A percentile compares a stretch with the other conserved stretches of the same genome.
These are phyloP conservation scores for Volvox africanus DNA, from an alignment of 139 green algal genomes.

Conservation along the genomic window DNA sequence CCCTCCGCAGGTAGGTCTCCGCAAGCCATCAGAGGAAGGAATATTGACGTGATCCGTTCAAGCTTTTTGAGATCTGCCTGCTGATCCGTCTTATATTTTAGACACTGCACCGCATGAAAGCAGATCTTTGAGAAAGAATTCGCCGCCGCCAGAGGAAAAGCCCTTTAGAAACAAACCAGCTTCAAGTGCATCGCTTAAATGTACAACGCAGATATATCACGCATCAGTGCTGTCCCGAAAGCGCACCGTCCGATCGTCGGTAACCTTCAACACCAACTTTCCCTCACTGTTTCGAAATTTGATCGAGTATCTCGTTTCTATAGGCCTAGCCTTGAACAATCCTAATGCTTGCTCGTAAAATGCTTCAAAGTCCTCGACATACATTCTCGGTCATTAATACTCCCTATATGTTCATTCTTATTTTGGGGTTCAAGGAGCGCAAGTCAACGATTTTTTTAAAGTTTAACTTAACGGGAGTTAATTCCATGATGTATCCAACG, in stretches of 20 bases:
- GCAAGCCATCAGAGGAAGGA: slow-evolving; percentile 87
- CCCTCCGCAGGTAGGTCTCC: slow-evolving; percentile 51
- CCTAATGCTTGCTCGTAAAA: slow-evolving; percentile 84
- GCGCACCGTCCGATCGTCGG: slow-evolving; percentile 84
- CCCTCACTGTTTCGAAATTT: slow-evolving; percentile 91
- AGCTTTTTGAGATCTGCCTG: slow-evolving; percentile 88
- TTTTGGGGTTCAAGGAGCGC: no score
- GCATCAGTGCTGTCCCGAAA: background rate
- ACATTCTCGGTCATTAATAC: slow-evolving; percentile 58
- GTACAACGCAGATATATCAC: no score
- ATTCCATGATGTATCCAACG: background rate
- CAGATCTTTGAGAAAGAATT: background rate
- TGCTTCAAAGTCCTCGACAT: slow-evolving; percentile 82
- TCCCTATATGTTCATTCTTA: background rate
- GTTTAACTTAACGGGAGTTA: background rate
- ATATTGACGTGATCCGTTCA: slow-evolving; percentile 89
- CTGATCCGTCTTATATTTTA: slow-evolving; percentile 95
- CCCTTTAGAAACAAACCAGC: no score
- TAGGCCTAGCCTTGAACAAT: slow-evolving; percentile 71
- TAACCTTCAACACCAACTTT: slow-evolving; percentile 91
- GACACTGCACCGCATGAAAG: slow-evolving; percentile 64
- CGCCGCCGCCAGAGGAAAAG: background rate
- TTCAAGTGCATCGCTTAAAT: no score
- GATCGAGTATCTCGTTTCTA: slow-evolving; percentile 85
- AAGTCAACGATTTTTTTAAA: no score